Percentiles rank a stretch among this genome's conserved stretches.
Conservation (phyloP, 306 rosid species). For the Cucumis melo region DNA sequence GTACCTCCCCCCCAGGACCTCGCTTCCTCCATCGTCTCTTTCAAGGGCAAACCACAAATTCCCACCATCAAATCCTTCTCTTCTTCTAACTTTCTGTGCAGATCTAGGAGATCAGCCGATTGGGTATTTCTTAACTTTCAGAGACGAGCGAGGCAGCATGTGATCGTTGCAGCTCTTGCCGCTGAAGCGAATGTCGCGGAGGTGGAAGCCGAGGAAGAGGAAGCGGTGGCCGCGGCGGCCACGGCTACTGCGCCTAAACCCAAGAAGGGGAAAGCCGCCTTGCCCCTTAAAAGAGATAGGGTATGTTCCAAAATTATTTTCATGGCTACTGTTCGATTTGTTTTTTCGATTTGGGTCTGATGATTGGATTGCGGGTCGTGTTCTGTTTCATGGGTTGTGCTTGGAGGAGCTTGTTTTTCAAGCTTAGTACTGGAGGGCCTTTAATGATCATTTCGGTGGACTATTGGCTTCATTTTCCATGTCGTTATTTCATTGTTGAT, state of each 20-base stretch:
- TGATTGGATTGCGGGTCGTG: not conserved
- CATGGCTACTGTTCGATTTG: not conserved
- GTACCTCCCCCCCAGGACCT: conserved; percentile 34
- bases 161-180: conserved; percentile 36
- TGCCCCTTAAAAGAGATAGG: conserved; percentile 81
- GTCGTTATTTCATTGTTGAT: not conserved
- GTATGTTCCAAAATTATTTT: conserved; percentile 18
- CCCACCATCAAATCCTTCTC: conserved; percentile 18
- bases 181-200: conserved; percentile 34
- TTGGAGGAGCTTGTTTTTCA: not conserved
- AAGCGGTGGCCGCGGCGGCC: conserved; percentile 7
- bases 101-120: conserved; percentile 11
- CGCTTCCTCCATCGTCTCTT: conserved; percentile 35
- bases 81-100: conserved; percentile 19
- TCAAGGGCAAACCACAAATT: conserved; percentile 32
- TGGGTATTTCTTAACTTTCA: conserved; percentile 15
- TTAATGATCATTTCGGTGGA: not conserved
- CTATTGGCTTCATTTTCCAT: not conserved
- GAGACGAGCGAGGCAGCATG: conserved; percentile 11
- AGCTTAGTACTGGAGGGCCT: not conserved
- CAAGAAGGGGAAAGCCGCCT: conserved; percentile 82
- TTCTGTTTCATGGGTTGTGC: not conserved
- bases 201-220: conserved; percentile 26
- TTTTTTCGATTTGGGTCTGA: not conserved
- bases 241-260: conserved; percentile 33